Base-by-base conservation (phyloP, 208 protist species). In the Leishmania amazonensis region DNA sequence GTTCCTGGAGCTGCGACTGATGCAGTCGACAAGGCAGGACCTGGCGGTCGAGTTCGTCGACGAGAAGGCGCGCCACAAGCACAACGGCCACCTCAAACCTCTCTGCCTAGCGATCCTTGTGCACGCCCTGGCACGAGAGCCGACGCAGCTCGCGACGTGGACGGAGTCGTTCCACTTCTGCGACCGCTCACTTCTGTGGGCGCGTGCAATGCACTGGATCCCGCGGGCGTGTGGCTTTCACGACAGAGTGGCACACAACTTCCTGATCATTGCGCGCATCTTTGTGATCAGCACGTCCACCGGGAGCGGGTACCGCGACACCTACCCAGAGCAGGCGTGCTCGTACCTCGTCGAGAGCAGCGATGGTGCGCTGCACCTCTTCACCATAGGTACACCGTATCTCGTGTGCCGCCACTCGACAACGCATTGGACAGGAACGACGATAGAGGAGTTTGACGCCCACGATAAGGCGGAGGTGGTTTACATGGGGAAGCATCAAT, bases 151-250 rank as follows among this genome's bases (percentile, higher is more conserved):
- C n/a, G 89, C 92, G 53, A 94, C 89, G 38, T 97, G 94, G 94
- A 95, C 91, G 47, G 95, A 97, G 86, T 89, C 88, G 31, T 93
- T 96, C 80, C 92, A 92, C 42, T 95, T 98, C 75, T 93, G 89
- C 84, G 95, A 98, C 75, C 88, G 90, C 68, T 89, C 92, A 60
- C 67, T 88, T 38, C 78, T 79, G 13, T 98, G 95, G 93, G 83
- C 85, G 2, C 92, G 91, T 15, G 89, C 90, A 28, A 77, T 94
- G 71, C 91, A 97, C 78, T 98, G 95, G 95, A 88, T 98, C 54
- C 88, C 95, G 24, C 92, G 92, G 53, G 89, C 92, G 38, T 92
- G 85, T 47, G 88, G 88, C 64, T 96, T 96, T 78, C 81, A 89
- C 51, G 95, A 96, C 76, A 83, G 75, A 57, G 80, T 90, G 24